Conservation (phyloP, 1,139 yeast species). For the Saccharomyces pastorianus region DNA sequence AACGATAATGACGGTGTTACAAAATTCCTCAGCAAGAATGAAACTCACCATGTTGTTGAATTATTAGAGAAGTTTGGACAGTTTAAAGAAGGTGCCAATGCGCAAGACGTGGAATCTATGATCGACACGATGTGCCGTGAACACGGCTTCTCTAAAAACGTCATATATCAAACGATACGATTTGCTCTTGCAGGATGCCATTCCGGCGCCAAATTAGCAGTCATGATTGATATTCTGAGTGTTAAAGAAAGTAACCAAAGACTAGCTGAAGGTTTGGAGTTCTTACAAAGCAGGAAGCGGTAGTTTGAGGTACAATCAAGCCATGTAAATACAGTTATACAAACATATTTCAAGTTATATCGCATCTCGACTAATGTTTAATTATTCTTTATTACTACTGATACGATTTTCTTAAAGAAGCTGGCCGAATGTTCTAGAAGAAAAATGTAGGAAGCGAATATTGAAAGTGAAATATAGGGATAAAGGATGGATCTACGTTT, state of each 20-base stretch:
- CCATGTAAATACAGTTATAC: background rate
- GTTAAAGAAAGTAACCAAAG: slow-evolving; percentile 37
- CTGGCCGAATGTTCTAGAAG: slow-evolving; percentile 2
- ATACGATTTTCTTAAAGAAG: background rate
- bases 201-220: slow-evolving; percentile 64
- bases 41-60: slow-evolving; percentile 8
- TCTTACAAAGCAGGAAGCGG: background rate
- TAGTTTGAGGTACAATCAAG: background rate
- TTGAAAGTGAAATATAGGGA: background rate
- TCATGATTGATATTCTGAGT: slow-evolving; percentile 52
- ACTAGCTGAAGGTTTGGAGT: background rate
- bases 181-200: slow-evolving; percentile 65
- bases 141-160: slow-evolving; percentile 35
- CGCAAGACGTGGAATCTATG: slow-evolving; percentile 19
- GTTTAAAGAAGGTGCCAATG: slow-evolving; percentile 10
- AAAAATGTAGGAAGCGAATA: background rate
- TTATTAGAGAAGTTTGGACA: slow-evolving; percentile 14
- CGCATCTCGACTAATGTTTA: too few relatives aligned
- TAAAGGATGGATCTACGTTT: background rate
- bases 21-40: slow-evolving; percentile 16
- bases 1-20: slow-evolving; percentile 15
- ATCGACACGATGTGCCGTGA: slow-evolving; percentile 13
- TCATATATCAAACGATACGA: slow-evolving; percentile 54
- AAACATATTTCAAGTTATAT: background rate
- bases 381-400: background rate